Percentiles rank a stretch among this genome's conserved stretches.
phyloP scores from a whole-genome alignment of 768 basidiomycete genomes.

The Kwoniella dendrophila region DNA sequence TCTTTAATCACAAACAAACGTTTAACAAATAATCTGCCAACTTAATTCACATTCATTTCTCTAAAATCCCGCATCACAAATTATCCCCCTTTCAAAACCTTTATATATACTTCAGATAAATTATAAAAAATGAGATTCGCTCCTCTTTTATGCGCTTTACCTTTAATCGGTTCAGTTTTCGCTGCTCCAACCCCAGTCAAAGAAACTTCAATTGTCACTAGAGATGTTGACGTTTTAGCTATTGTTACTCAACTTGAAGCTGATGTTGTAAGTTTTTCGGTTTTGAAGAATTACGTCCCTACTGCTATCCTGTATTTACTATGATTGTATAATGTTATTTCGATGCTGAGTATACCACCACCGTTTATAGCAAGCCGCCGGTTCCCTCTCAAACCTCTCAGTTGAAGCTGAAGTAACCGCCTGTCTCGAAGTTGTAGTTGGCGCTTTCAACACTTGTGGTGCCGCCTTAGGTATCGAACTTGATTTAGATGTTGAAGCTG shows the following conservation, averaged over 20 bases:
- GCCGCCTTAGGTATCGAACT: conserved; percentile 20
- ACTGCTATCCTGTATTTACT: neutral
- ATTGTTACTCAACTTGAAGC: conserved; percentile 23
- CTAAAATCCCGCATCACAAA: neutral
- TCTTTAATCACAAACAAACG: conserved; percentile 1
- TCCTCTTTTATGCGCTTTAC: conserved; percentile 22
- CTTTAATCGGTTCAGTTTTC: conserved; percentile 26
- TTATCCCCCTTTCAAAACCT: neutral
- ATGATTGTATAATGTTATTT: neutral
- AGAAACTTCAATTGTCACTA: conserved; percentile 10
- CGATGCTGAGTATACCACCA: neutral
- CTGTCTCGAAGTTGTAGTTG: conserved; percentile 19
- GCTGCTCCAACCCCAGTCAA: conserved; percentile 23
- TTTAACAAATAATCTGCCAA: conserved; percentile 6
- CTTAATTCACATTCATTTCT: conserved; percentile 15
- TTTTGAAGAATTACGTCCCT: neutral
- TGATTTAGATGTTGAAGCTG: conserved; percentile 15
- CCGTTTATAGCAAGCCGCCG: conserved; percentile 4
- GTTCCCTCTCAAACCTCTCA: conserved; percentile 8
- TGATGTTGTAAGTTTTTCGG: conserved; percentile 19
- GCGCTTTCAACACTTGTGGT: conserved; percentile 21
- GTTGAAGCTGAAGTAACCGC: conserved; percentile 16
- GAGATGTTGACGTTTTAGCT: conserved; percentile 24
- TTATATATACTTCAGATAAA: neutral
- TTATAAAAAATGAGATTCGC: conserved; percentile 19